Conservation (phyloP, 192 early-diverging fungal genomes). For the Backusella parvicylindrica region DNA sequence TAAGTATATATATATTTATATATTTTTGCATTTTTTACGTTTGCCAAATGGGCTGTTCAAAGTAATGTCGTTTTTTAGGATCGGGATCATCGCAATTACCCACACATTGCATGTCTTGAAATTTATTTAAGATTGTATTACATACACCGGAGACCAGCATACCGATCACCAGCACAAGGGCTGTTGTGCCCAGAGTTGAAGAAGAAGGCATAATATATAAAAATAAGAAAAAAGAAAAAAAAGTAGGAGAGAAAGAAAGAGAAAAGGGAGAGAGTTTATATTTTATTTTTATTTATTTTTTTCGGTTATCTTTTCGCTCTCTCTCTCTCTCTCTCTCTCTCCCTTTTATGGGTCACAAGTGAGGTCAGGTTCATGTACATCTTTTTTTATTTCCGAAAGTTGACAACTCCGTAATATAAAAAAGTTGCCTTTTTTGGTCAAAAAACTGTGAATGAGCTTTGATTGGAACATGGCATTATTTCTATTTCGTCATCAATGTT, state of each 20-base stretch:
- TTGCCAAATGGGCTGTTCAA: constrained; percentile 98
- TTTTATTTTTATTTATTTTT: not conserved
- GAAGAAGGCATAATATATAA: not conserved
- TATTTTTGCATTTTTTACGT: constrained; percentile 40
- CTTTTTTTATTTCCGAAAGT: constrained; percentile 1
- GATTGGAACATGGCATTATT: not conserved
- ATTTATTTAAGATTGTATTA: constrained; percentile 82
- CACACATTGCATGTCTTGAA: constrained; percentile 92
- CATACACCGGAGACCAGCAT: constrained; percentile 33
- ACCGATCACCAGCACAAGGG: constrained; percentile 18
- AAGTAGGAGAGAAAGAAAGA: not conserved
- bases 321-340: not conserved
- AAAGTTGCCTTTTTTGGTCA: not conserved
- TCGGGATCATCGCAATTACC: constrained; percentile 82
- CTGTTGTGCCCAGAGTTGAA: constrained; percentile 5
- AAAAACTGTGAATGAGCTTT: not conserved
- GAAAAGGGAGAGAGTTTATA: not conserved
- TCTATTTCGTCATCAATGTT: not conserved
- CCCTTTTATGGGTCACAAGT: not conserved
- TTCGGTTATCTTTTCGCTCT: not conserved
- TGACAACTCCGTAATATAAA: not conserved
- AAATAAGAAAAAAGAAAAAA: not conserved
- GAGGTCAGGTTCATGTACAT: not conserved
- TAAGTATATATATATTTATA: not conserved
- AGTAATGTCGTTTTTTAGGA: constrained; percentile 60